Base-by-base conservation (phyloP, 2,329 filamentous ascomycete species). In the Nothophoma quercina region DNA sequence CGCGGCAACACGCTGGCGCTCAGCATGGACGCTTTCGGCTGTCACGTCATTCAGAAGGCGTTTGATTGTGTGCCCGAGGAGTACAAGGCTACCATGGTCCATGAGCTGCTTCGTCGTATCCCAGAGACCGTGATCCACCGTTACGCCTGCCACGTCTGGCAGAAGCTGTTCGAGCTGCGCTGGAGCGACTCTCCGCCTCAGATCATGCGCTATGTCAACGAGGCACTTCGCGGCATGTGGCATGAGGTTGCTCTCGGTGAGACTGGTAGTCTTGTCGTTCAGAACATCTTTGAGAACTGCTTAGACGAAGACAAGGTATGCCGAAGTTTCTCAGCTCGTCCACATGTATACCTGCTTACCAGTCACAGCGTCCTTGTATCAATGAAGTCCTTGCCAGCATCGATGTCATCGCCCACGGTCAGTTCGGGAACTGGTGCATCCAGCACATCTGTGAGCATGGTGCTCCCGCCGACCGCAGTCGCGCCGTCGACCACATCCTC, bases 361-460 rank as follows among this genome's bases (percentile, higher is more conserved):
- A 8, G 7, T 26, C 4, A 40, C 16, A 96, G 93, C 92, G 96
- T 55, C 93, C 93, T 36, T 97, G 95, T 70, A 96, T 99, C 70
- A 93, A 96, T 74, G 95, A 99, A 75, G 95, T 99, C 30, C 85
- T 99, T 50, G 85, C 85, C 55, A 97, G 95, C 72, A 96, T 99
- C 65, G 92, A 99, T 76, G 90, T 96, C 57, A 92, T 99, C 68
- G 90, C 95, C 53, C 93, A 97, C 73, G 95, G 95, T 21, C 95
- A 99, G 73, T 99, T 99, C 71, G 95, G 95, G 49, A 99, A 99
- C 74, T 99, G 95, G 95, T 99, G 95, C 79, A 98, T 99, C 68
- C 95, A 99, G 78, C 95, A 99, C 77, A 92, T 99, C 66, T 99
- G 95, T 76, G 95, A 99, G 75, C 95, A 99, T 71, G 93, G 96